Evolutionary conservation across 495 filamentous ascomycete species (phyloP), one percentile per base, ranked within the genome.

Genomic region (Neurospora intermedia): DNA sequence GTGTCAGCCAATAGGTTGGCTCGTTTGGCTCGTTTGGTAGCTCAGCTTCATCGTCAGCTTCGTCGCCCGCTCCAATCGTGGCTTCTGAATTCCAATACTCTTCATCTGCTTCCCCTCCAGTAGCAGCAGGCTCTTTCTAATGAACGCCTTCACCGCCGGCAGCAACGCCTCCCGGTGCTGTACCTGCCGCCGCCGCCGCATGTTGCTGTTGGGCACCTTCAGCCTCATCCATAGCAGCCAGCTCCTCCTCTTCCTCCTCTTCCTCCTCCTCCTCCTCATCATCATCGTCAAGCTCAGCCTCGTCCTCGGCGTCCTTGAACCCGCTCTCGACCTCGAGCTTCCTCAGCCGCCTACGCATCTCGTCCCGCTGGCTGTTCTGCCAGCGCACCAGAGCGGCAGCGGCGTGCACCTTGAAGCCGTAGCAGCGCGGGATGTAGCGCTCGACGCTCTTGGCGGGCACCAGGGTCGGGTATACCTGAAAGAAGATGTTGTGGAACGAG

Each of bases 401-500:
- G 3, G 94, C 92, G 83, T 98, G 96, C 9, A 98, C 93, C 77
- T 92, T 93, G 86, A 99, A 99, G 18, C 96, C 96, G 82, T 94
- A 99, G 69, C 97, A 91, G 62, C 91, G 87, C 18, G 96, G 96
- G 70, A 93, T 88, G 80, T 97, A 97, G 69, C 95, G 88, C 72
- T 94, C 91, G 72, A 89, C 85, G 80, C 87, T 92, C 88, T 98
- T 98, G 75, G 89, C 85, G 6, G 96, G 95, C 48, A 96, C 88
- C 59, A 98, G 83, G 3, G 92, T 90, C 2, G 96, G 96, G 77
- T 98, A 98, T 41, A 98, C 96, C 82, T 99, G 96, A 87, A 98
- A 98, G 71, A 99, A 88, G 82, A 99, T 98, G 80, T 97, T 97
- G 86, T 97, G 95, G 86, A 99, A 99, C 7, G 92, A 95, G 48